Percentiles rank a stretch among this genome's conserved stretches.
Conservation (phyloP, 2,329 filamentous ascomycete species). For the Aspergillus arachidicola region DNA sequence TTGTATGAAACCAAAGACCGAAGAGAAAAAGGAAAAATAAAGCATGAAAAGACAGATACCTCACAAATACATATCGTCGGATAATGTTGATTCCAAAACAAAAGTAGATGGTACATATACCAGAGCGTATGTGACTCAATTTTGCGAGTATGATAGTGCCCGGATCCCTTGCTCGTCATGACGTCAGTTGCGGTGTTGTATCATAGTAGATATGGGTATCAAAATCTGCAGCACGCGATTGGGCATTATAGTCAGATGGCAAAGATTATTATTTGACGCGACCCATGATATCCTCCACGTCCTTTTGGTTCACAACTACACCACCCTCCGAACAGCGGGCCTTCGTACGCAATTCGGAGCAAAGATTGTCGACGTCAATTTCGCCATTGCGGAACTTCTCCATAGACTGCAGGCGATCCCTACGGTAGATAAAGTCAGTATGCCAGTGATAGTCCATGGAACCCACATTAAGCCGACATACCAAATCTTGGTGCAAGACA, state of each 20-base stretch:
- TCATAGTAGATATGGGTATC: slow-evolving; percentile 28
- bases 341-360: slow-evolving; percentile 90
- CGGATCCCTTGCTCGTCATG: slow-evolving; percentile 17
- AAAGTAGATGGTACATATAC: slow-evolving; percentile 1
- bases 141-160: slow-evolving; percentile 6
- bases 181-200: slow-evolving; percentile 18
- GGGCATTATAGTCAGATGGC: neutral
- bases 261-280: slow-evolving; percentile 31
- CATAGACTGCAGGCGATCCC: slow-evolving; percentile 87
- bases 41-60: neutral
- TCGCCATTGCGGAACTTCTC: slow-evolving; percentile 86
- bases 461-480: slow-evolving; percentile 51
- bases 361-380: slow-evolving; percentile 90
- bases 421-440: slow-evolving; percentile 54
- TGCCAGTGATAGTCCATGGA: neutral
- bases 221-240: slow-evolving; percentile 11
- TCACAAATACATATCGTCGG: slow-evolving; percentile 1
- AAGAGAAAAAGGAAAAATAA: slow-evolving; percentile 2
- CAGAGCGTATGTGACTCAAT: slow-evolving; percentile 6
- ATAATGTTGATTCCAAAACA: slow-evolving; percentile 4
- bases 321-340: slow-evolving; percentile 89
- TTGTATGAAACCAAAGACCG: slow-evolving; percentile 3
- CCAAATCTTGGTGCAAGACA: slow-evolving; percentile 93
- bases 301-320: slow-evolving; percentile 83
- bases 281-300: slow-evolving; percentile 78